Conservation (phyloP, 2,329 filamentous ascomycete species). For the Epichloe hybrida region DNA sequence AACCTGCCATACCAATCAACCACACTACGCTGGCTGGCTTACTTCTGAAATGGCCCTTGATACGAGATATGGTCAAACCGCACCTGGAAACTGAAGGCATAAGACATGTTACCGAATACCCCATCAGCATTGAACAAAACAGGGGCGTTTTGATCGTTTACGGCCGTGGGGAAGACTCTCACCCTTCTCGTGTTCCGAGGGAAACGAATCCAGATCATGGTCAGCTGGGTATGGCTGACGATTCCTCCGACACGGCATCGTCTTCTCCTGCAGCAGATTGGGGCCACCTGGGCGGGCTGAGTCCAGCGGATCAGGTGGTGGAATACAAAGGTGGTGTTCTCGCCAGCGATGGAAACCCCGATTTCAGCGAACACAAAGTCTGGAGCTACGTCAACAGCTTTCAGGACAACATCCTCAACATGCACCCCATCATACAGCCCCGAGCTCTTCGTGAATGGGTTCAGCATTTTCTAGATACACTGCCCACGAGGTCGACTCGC, state of each 20-base stretch:
- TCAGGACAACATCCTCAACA: constrained; percentile 47
- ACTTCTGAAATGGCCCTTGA: constrained; percentile 59
- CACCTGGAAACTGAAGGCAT: constrained; percentile 36
- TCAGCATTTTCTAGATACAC: constrained; percentile 34
- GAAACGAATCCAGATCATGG: constrained; percentile 24
- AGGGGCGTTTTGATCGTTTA: constrained; percentile 64
- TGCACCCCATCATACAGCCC: constrained; percentile 50
- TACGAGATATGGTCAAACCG: constrained; percentile 46
- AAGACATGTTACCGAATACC: constrained; percentile 53
- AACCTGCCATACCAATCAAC: constrained; percentile 64
- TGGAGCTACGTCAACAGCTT: constrained; percentile 42
- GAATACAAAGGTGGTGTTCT: constrained; percentile 25
- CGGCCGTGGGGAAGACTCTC: constrained; percentile 64
- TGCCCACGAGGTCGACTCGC: constrained; percentile 24
- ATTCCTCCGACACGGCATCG: constrained; percentile 38
- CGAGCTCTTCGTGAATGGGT: constrained; percentile 39
- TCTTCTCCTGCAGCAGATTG: constrained; percentile 42
- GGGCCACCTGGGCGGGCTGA: constrained; percentile 42
- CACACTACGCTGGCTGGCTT: constrained; percentile 86
- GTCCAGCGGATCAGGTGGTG: constrained; percentile 26
- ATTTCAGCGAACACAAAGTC: constrained; percentile 38
- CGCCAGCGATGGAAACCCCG: constrained; percentile 35
- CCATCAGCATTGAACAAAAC: constrained; percentile 60
- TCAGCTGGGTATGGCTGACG: constrained; percentile 29
- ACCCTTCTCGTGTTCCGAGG: constrained; percentile 37